Percentiles rank a stretch among this genome's conserved stretches.
phyloP scores from a whole-genome alignment of 805 yeast species.

The Wickerhamiella domercqiae region DNA sequence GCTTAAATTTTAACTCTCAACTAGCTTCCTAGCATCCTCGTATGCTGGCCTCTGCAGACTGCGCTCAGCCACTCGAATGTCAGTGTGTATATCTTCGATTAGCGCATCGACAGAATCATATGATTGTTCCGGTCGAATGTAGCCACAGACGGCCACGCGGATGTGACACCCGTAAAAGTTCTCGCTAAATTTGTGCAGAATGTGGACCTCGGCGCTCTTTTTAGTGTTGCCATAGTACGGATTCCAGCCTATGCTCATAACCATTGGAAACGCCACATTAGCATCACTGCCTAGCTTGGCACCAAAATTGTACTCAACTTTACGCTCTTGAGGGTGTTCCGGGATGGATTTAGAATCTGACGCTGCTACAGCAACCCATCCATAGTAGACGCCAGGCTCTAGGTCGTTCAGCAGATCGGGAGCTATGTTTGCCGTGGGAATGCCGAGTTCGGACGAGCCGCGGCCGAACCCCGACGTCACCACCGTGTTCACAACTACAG shows the following conservation, averaged over 20 bases:
- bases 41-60: constrained; percentile 33
- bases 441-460: constrained; percentile 84
- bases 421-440: constrained; percentile 88
- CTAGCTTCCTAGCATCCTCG: constrained; percentile 17
- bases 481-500: constrained; percentile 21
- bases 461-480: constrained; percentile 84
- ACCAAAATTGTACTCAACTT: constrained; percentile 52
- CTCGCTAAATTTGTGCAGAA: constrained; percentile 51
- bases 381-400: constrained; percentile 80
- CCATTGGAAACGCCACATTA: constrained; percentile 59
- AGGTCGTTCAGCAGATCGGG: constrained; percentile 33
- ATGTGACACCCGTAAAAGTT: constrained; percentile 75
- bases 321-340: constrained; percentile 20
- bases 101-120: constrained; percentile 75
- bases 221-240: constrained; percentile 72
- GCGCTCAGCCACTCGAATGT: constrained; percentile 50
- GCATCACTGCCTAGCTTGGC: constrained; percentile 25
- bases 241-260: constrained; percentile 91
- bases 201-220: constrained; percentile 73
- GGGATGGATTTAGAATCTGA: constrained; percentile 19
- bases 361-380: constrained; percentile 37
- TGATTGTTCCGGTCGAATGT: constrained; percentile 77
- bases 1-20: not conserved
- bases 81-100: constrained; percentile 67
- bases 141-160: constrained; percentile 62